A percentile compares a stretch with the other conserved stretches of the same genome.
Conservation (phyloP, 352 stramenopile genomes). For the Peronosclerospora sorghi region DNA sequence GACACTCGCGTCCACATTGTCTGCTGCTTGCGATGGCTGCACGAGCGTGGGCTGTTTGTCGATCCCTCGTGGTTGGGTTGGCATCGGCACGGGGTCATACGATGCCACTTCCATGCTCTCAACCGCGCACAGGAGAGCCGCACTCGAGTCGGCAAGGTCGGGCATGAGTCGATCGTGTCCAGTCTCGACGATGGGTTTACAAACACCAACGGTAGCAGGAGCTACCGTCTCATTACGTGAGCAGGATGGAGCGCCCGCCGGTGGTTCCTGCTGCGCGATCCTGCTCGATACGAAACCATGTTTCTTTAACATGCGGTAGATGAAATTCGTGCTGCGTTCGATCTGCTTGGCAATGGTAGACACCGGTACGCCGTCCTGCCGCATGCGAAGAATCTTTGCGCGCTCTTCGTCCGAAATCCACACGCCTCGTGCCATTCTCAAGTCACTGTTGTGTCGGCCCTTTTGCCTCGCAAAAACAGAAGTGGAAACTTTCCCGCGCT, state of each 20-base stretch:
- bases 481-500: slow-evolving; percentile 15
- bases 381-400: slow-evolving; percentile 28
- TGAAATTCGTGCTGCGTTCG: slow-evolving; percentile 26
- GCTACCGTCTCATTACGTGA: background rate
- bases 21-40: slow-evolving; percentile 4
- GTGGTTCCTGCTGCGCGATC: slow-evolving; percentile 6
- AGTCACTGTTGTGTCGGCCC: background rate
- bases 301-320: slow-evolving; percentile 27
- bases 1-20: slow-evolving; percentile 7
- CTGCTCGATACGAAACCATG: slow-evolving; percentile 7
- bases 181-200: background rate
- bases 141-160: slow-evolving; percentile 7
- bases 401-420: slow-evolving; percentile 33
- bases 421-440: slow-evolving; percentile 31
- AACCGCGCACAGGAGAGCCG: slow-evolving; percentile 11
- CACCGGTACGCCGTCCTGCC: slow-evolving; percentile 24
- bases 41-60: background rate
- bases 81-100: slow-evolving; percentile 15
- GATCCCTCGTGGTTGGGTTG: background rate
- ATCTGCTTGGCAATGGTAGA: slow-evolving; percentile 24
- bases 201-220: background rate
- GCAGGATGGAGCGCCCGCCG: background rate
- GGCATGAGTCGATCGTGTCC: slow-evolving; percentile 1
- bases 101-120: slow-evolving; percentile 18
- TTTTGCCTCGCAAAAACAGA: slow-evolving; percentile 1